Conservation (phyloP, 176 grass and related monocot species). For the Microstegium vimineum region DNA sequence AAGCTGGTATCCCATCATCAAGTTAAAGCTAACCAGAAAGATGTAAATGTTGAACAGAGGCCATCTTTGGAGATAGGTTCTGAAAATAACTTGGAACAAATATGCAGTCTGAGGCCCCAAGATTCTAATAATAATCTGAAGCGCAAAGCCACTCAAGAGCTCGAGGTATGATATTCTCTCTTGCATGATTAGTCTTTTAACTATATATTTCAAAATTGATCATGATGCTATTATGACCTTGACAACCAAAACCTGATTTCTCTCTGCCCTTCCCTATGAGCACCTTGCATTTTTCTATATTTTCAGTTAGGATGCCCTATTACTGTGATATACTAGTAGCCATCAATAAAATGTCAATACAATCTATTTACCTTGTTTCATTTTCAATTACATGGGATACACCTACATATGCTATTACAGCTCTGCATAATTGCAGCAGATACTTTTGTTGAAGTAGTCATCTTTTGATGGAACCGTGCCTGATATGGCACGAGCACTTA, state of each 20-base stretch:
- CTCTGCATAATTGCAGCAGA: neutral
- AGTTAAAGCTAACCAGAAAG: conserved; percentile 31
- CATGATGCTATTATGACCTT: neutral
- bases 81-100: conserved; percentile 35
- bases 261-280: neutral
- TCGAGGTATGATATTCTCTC: conserved; percentile 57
- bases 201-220: neutral
- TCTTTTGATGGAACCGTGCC: no score
- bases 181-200: neutral
- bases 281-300: neutral
- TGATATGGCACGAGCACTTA: no score
- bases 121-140: conserved; percentile 35
- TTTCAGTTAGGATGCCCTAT: neutral
- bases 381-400: neutral
- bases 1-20: conserved; percentile 36
- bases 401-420: neutral
- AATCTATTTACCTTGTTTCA: neutral
- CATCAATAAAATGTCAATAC: neutral
- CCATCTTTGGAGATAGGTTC: conserved; percentile 20
- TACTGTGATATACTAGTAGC: neutral
- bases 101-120: neutral
- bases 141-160: conserved; percentile 57
- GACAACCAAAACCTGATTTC: neutral
- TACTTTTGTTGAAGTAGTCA: neutral
- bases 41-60: neutral